These are phyloP conservation scores for Cystobasidium tubakii DNA, from an alignment of 768 basidiomycete species.

Conservation along the genomic window DNA sequence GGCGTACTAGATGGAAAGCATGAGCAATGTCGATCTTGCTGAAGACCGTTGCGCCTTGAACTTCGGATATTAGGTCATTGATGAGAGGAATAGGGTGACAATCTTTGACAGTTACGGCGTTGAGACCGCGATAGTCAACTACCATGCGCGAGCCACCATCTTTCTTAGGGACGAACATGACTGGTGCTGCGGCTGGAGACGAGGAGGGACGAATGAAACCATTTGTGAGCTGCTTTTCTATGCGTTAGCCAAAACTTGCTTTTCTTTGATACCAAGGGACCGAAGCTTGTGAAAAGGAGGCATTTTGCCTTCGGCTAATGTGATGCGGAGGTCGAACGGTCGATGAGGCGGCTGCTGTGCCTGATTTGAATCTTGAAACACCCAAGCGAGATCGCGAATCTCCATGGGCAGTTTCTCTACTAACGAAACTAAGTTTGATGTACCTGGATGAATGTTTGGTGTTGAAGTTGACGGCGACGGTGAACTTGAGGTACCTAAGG, in stretches of 20 bases:
- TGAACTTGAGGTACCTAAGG: no score
- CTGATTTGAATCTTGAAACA: not conserved
- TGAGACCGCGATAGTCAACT: slow-evolving; percentile 39
- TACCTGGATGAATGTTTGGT: not conserved
- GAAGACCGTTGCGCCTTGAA: slow-evolving; percentile 47
- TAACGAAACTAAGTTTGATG: not conserved
- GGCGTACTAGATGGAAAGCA: slow-evolving; percentile 53
- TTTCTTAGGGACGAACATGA: slow-evolving; percentile 39
- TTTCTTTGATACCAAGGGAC: not conserved
- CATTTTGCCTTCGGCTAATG: not conserved
- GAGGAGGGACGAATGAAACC: not conserved
- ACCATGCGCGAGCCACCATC: slow-evolving; percentile 27
- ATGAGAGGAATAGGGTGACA: slow-evolving; percentile 39
- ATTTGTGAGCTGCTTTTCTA: not conserved
- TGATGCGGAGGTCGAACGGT: not conserved
- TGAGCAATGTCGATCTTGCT: slow-evolving; percentile 51
- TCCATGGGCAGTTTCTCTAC: not conserved
- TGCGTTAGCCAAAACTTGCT: not conserved
- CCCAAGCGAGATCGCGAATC: slow-evolving; percentile 12
- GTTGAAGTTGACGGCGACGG: no score
- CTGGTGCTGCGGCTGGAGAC: slow-evolving; percentile 15
- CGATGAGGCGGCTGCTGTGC: not conserved
- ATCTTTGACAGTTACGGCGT: slow-evolving; percentile 37
- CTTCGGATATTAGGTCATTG: slow-evolving; percentile 36
- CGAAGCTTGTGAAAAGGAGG: not conserved